Evolutionary conservation across 495 filamentous ascomycete species (phyloP), one percentile per base, ranked within the genome.

Genomic region (Lasiosphaeriaceae sp.): DNA sequence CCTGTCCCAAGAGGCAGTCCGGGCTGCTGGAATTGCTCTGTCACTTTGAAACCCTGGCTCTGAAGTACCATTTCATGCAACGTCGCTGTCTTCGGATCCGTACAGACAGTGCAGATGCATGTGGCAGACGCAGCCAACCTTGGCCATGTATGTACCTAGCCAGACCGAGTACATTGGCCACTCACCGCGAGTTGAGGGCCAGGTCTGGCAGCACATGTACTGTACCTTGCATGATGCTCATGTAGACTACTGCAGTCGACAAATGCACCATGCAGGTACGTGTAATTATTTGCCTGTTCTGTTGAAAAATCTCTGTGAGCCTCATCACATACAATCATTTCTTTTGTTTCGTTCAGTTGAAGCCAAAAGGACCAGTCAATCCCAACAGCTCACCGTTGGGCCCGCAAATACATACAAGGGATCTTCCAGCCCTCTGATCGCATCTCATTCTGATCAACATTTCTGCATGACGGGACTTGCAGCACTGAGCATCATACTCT

Each of bases 261-360:
- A 52, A 23, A 47, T 57, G 58, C 64, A 63, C 20, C 55, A 66
- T 67, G 62, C 65, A 67, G 65, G 65, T 60, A 64, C 64, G 45
- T 26, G 39, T n/a, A 24, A 41, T 41, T 57, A 47, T 53, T 51
- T 51, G 26, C 50, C 48, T n/a, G 14, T 59, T 54, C 47, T 37
- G 52, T 44, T n/a, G 48, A 35, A 54, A 31, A 57, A 31, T 49
- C 46, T 50, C 50, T 52, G 44, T 39, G 47, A 56, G 43, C 52
- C 34, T 54, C 45, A 50, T 55, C 52, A 57, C 55, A 56, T 56
- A 4, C 12, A 6, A 14, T 41, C 11, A 17, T 41, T 7, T 17
- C n/a, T 14, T 4, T 31, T 31, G 9, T 31, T 31, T 31, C 9
- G 4, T 31, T 31, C 26, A 4, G 26, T 9, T 9, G 26, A 9